Conservation (phyloP, 2,329 filamentous ascomycete genomes). For the Colletotrichum sp. region DNA sequence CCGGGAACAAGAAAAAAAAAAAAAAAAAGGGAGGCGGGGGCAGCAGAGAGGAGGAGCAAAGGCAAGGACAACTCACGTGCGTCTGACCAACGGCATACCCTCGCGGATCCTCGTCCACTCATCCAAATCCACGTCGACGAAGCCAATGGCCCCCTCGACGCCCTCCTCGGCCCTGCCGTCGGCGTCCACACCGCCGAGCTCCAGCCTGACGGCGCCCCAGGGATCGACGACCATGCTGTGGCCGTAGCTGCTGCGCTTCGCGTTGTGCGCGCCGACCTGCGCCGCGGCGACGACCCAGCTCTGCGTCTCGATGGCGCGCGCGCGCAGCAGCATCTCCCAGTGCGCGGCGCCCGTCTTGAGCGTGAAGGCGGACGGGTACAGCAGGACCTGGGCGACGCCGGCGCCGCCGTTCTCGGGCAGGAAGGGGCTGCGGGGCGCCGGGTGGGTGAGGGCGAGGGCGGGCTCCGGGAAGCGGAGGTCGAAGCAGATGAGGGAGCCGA, state of each 20-base stretch:
- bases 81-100: constrained; percentile 56
- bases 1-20: background rate
- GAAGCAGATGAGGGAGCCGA: constrained; percentile 88
- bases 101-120: constrained; percentile 52
- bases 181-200: constrained; percentile 59
- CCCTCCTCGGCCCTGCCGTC: constrained; percentile 44
- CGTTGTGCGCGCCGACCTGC: constrained; percentile 76
- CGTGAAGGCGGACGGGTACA: constrained; percentile 92
- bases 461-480: constrained; percentile 86
- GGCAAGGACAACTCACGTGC: constrained; percentile 48
- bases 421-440: constrained; percentile 32
- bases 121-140: constrained; percentile 58
- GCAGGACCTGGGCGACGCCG: constrained; percentile 71
- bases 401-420: constrained; percentile 21
- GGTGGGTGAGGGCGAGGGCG: constrained; percentile 65
- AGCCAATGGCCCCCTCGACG: constrained; percentile 52
- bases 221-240: constrained; percentile 86
- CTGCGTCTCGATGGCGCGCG: constrained; percentile 88
- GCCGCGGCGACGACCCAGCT: constrained; percentile 87
- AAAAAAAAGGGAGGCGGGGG: background rate
- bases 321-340: constrained; percentile 80
- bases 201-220: constrained; percentile 78
- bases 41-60: background rate
- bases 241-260: constrained; percentile 81
- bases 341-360: constrained; percentile 84